These are phyloP conservation scores for Trichoderma oligosporum DNA, from an alignment of 2,329 filamentous ascomycete species.

Conservation along the genomic window DNA sequence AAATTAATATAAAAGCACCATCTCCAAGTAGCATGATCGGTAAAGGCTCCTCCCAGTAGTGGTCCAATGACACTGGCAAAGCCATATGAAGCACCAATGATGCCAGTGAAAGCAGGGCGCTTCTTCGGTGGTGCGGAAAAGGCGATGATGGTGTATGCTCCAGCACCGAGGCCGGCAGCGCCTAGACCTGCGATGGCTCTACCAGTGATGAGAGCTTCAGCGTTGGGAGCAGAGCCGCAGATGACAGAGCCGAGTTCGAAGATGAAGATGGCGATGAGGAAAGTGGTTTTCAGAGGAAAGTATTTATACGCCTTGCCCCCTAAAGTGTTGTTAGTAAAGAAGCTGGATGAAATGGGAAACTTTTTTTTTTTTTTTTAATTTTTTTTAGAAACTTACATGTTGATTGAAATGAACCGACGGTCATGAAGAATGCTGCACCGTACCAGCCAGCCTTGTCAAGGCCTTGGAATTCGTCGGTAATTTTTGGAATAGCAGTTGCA, in stretches of 20 bases:
- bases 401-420: slow-evolving; percentile 43
- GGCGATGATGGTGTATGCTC: slow-evolving; percentile 49
- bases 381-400: slow-evolving; percentile 32
- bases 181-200: slow-evolving; percentile 45
- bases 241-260: slow-evolving; percentile 54
- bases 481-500: slow-evolving; percentile 55
- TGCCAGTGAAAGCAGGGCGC: slow-evolving; percentile 37
- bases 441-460: slow-evolving; percentile 58
- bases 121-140: slow-evolving; percentile 38
- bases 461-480: slow-evolving; percentile 50
- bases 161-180: slow-evolving; percentile 46
- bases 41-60: slow-evolving; percentile 38
- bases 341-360: slow-evolving; percentile 19
- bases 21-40: slow-evolving; percentile 36
- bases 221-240: slow-evolving; percentile 45
- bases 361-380: too few relatives aligned
- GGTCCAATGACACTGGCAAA: slow-evolving; percentile 37
- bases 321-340: slow-evolving; percentile 30
- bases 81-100: slow-evolving; percentile 37
- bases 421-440: slow-evolving; percentile 52
- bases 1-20: slow-evolving; percentile 42
- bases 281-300: slow-evolving; percentile 50
- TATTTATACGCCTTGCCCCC: slow-evolving; percentile 49
- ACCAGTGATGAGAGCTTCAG: slow-evolving; percentile 48
- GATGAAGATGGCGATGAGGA: slow-evolving; percentile 45